phyloP scores from a whole-genome alignment of 352 stramenopile species.

The Globisporangium nagaii region DNA sequence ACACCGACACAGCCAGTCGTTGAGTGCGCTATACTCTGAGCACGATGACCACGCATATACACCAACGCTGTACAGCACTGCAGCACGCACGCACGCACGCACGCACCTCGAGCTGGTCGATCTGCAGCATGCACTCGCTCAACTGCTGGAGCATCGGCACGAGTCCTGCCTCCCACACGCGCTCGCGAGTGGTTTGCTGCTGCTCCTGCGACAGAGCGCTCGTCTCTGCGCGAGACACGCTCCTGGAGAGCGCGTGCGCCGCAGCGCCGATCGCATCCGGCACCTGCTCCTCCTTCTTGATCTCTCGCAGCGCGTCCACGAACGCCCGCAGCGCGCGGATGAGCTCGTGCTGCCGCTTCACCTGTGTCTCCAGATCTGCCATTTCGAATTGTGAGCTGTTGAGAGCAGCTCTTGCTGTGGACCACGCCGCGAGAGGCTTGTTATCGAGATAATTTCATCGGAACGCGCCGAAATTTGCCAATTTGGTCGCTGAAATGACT shows the following conservation, averaged over 20 bases:
- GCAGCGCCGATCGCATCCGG: constrained; percentile 19
- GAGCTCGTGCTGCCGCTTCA: constrained; percentile 42
- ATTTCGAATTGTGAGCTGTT: constrained; percentile 1
- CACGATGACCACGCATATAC: too few relatives aligned
- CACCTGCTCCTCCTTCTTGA: constrained; percentile 27
- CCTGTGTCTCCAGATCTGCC: constrained; percentile 17
- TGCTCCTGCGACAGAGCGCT: not conserved
- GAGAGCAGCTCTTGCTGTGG: too few relatives aligned
- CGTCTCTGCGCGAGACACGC: not conserved
- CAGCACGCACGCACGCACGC: not conserved
- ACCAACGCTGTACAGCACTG: too few relatives aligned
- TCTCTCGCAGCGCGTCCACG: constrained; percentile 58
- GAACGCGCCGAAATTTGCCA: too few relatives aligned
- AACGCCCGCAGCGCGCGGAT: constrained; percentile 56
- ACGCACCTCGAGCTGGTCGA: constrained; percentile 5
- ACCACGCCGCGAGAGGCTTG: too few relatives aligned
- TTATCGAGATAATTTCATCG: too few relatives aligned
- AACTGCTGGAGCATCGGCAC: constrained; percentile 41
- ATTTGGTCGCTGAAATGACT: too few relatives aligned
- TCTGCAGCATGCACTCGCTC: constrained; percentile 29
- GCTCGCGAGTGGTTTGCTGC: constrained; percentile 3
- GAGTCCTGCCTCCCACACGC: constrained; percentile 26
- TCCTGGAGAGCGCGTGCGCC: constrained; percentile 25
- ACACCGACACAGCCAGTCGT: not conserved
- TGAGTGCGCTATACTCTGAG: too few relatives aligned